Evolutionary conservation across 2,329 filamentous ascomycete genomes (phyloP), one percentile per base, ranked within the genome.

Genomic region (Fusarium papillatum): DNA sequence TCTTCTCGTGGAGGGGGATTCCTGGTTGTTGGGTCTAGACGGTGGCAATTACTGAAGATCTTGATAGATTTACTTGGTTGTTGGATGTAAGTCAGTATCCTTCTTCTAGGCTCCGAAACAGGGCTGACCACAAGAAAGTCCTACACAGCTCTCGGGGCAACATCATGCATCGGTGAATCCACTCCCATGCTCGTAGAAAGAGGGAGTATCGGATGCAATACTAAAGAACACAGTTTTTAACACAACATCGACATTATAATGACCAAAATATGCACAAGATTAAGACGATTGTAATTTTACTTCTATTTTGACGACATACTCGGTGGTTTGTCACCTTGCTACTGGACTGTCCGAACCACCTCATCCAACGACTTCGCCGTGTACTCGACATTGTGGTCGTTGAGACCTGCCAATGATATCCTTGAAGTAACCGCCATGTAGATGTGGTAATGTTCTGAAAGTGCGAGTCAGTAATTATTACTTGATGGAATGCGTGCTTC

Each of bases 371-470:
- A 65, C 14, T 63, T 69, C 1, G 76, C 76, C 17, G 71, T 68
- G 14, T 78, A 77, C 8, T 68, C 64, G 29, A 86, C 80, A 26
- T 86, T 86, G 4, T 75, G 66, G 0, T 84, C 80, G 29, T 85
- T 85, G 8, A 85, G 69, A 0, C 84, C 84, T 0, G 84, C 84
- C n/a, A 86, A 79, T 1, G 83, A 85, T 29, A 85, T 85, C 11
- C 84, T 77, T 2, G 83, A 85, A 2, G 79, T 85, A 43, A 80
- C 78, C 7, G 83, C 82, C 84, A 85, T 85, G 74, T 84, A 85
- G 16, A 86, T 82, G 38, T 85, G 82, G 43, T 82, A 78, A 34
- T 80, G 69, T 4, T 80, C 83, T 84, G 79, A 5, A 8, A 39
- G 2, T 2, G 1, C 2, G 2, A 1, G 29, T 77, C 10, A 77